phyloP scores from a whole-genome alignment of 2,329 filamentous ascomycete genomes.

The Alternaria angustiovoidea region DNA sequence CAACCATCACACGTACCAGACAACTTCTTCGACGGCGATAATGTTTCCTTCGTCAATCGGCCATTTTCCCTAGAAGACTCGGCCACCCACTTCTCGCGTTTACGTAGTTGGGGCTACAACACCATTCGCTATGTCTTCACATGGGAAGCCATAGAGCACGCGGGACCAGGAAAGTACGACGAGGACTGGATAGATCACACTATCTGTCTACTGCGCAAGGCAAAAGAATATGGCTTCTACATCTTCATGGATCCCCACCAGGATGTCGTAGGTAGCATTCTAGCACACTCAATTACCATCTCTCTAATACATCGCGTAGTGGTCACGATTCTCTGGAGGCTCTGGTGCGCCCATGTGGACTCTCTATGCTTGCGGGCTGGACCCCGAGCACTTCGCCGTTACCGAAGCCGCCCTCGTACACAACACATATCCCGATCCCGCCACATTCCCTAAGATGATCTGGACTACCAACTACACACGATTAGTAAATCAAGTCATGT shows the following conservation, averaged over 20 bases:
- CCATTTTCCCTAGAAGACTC: conserved; percentile 87
- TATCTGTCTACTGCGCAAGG: conserved; percentile 80
- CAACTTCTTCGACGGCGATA: conserved; percentile 91
- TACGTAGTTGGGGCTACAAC: conserved; percentile 93
- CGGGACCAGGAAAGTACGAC: conserved; percentile 89
- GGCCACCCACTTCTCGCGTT: conserved; percentile 81
- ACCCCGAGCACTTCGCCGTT: conserved; percentile 82
- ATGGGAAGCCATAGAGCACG: conserved; percentile 97
- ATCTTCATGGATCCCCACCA: conserved; percentile 99
- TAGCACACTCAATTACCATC: background rate
- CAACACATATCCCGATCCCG: conserved; percentile 87
- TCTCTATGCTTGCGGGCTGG: conserved; percentile 88
- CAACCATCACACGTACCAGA: conserved; percentile 79
- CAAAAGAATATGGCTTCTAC: conserved; percentile 91
- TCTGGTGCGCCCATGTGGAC: conserved; percentile 99
- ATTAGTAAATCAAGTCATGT: conserved; percentile 86
- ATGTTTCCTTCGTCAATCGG: conserved; percentile 84
- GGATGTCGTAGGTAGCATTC: conserved; percentile 75
- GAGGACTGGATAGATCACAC: conserved; percentile 94
- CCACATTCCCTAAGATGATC: conserved; percentile 95
- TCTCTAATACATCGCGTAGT: conserved; percentile 60
- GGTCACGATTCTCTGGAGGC: conserved; percentile 93
- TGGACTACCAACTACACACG: conserved; percentile 98
- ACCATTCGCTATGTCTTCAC: conserved; percentile 97
- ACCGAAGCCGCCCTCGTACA: conserved; percentile 95